Conservation (phyloP, 2,329 filamentous ascomycete genomes). For the Gremmenia infestans region DNA sequence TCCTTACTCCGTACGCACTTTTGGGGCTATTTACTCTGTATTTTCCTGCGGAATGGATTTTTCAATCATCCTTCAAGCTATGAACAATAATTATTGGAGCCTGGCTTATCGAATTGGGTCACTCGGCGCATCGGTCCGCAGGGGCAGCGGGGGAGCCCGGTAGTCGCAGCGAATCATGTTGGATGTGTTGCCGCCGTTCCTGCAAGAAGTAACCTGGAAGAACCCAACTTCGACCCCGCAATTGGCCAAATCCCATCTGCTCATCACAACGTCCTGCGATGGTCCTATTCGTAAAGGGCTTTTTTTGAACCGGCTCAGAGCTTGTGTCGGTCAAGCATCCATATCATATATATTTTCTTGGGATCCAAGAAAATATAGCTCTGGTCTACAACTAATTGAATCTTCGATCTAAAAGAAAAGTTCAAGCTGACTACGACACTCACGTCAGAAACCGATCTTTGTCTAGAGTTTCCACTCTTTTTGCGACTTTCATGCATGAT, state of each 20-base stretch:
- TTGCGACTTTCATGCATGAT: slow-evolving; percentile 17
- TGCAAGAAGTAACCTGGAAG: slow-evolving; percentile 12
- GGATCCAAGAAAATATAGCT: not conserved
- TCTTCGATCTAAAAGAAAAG: not conserved
- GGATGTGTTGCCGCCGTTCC: slow-evolving; percentile 26
- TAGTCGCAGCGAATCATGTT: slow-evolving; percentile 21
- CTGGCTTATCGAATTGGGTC: not conserved
- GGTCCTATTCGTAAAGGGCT: slow-evolving; percentile 10
- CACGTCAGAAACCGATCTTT: not conserved
- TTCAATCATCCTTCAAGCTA: not conserved
- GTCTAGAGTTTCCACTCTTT: not conserved
- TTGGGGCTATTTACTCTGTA: not conserved
- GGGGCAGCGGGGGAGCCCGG: slow-evolving; percentile 13
- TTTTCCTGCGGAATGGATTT: not conserved
- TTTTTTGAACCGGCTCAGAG: not conserved
- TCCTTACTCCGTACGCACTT: too few relatives aligned
- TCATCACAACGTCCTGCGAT: slow-evolving; percentile 10
- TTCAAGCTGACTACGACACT: not conserved
- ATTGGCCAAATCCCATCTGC: slow-evolving; percentile 8
- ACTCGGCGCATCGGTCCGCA: slow-evolving; percentile 19
- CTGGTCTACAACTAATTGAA: not conserved
- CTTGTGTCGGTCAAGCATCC: not conserved
- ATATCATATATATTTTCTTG: not conserved
- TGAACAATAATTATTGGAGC: not conserved
- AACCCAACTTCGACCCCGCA: slow-evolving; percentile 5